Conservation (phyloP, 768 basidiomycete species). For the Piloderma croceum region DNA sequence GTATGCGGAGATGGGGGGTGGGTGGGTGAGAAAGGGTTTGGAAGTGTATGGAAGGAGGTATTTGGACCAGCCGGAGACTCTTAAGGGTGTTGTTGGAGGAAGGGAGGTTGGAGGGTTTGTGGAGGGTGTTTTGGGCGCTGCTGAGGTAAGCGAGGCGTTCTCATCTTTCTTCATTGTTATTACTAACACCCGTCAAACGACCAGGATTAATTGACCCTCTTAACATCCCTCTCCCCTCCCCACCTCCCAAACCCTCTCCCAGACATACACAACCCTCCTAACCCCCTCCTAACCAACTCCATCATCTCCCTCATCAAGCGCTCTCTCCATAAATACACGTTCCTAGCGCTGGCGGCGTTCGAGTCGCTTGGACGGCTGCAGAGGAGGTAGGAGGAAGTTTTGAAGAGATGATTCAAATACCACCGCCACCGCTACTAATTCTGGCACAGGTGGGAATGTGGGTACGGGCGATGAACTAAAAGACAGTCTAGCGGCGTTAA, state of each 20-base stretch:
- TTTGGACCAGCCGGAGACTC: conserved; percentile 63
- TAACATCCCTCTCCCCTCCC: conserved; percentile 53
- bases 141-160: conserved; percentile 57
- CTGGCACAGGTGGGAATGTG: conserved; percentile 29
- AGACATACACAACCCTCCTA: no score
- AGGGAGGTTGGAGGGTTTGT: conserved; percentile 72
- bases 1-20: conserved; percentile 86
- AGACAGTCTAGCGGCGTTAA: conserved; percentile 59
- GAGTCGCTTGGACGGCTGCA: conserved; percentile 53
- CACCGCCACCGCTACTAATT: no score
- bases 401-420: conserved; percentile 52
- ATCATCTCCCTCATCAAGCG: conserved; percentile 66
- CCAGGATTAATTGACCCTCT: no score
- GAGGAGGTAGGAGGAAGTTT: conserved; percentile 60
- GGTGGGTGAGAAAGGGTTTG: conserved; percentile 69
- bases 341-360: conserved; percentile 72
- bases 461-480: conserved; percentile 61
- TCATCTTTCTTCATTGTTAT: conserved; percentile 1
- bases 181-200: background rate
- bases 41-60: conserved; percentile 66
- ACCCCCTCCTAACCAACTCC: conserved; percentile 49
- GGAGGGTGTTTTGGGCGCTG: conserved; percentile 54
- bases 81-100: conserved; percentile 61
- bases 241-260: conserved; percentile 65
- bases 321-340: conserved; percentile 70